Evolutionary conservation across 2,329 filamentous ascomycete species (phyloP).

Genomic region (Hypoxylon sp.): DNA sequence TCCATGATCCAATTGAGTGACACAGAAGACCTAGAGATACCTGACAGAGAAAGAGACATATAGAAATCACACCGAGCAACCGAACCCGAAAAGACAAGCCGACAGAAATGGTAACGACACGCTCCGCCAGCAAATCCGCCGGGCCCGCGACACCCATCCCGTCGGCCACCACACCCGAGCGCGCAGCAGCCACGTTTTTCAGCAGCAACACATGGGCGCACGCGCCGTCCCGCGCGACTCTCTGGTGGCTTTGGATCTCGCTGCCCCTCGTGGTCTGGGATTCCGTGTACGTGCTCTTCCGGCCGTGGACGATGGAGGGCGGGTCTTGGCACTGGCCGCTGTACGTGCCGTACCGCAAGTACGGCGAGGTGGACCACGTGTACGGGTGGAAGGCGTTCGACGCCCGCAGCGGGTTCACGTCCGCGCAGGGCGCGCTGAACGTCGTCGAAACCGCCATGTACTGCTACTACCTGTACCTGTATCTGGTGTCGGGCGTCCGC

Average conservation of each 20-base stretch:
- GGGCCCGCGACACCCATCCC: constrained; percentile 14
- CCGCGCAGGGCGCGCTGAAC: constrained; percentile 78
- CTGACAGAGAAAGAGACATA: not conserved
- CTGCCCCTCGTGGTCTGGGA: constrained; percentile 87
- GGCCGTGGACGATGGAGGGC: constrained; percentile 85
- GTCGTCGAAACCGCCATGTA: constrained; percentile 76
- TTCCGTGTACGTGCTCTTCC: constrained; percentile 79
- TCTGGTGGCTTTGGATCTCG: constrained; percentile 79
- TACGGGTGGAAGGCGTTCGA: constrained; percentile 83
- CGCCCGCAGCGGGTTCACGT: constrained; percentile 77
- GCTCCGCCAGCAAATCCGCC: constrained; percentile 44
- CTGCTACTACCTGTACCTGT: constrained; percentile 62
- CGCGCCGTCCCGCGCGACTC: constrained; percentile 59
- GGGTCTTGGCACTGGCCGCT: constrained; percentile 78
- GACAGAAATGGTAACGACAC: constrained; percentile 48
- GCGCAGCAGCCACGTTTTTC: too few species aligned
- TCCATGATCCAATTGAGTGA: not conserved
- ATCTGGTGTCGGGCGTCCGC: constrained; percentile 45
- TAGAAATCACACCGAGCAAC: not conserved
- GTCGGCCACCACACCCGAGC: not conserved
- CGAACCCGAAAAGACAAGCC: constrained; percentile 5
- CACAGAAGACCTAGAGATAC: not conserved
- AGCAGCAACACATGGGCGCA: constrained; percentile 56
- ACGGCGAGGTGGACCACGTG: constrained; percentile 81
- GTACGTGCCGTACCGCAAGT: constrained; percentile 78